Evolutionary conservation across 371 early-diverging fungal species (phyloP).

Genomic region (Mucor irregularis): DNA sequence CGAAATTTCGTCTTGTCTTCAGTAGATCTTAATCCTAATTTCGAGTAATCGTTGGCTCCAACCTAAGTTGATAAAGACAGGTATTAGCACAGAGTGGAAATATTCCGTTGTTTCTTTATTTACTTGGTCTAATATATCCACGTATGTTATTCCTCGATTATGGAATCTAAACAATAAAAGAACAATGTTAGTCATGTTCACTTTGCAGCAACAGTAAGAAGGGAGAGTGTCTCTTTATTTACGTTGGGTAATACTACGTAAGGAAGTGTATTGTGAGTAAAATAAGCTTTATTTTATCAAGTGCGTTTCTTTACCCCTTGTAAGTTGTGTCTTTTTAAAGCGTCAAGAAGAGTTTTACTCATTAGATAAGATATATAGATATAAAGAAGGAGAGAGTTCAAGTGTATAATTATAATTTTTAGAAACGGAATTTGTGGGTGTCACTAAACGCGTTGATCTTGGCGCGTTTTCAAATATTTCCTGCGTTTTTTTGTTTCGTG

Average conservation of each 20-base stretch:
- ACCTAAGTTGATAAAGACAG: conserved; percentile 11
- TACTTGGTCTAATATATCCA: conserved; percentile 19
- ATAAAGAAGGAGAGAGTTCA: too few species aligned
- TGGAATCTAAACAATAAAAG: conserved; percentile 12
- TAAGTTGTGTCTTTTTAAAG: conserved; percentile 20
- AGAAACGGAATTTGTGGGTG: too few species aligned
- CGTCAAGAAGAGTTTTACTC: too few species aligned
- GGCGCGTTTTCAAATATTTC: too few species aligned
- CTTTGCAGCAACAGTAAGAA: background rate
- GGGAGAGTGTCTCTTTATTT: background rate
- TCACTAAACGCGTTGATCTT: too few species aligned
- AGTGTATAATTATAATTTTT: too few species aligned
- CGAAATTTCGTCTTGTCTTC: conserved; percentile 19
- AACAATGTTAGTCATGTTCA: background rate
- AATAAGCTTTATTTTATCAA: background rate
- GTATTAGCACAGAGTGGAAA: background rate
- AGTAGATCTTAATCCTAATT: conserved; percentile 13
- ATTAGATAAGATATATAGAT: too few species aligned
- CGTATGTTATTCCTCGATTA: conserved; percentile 13
- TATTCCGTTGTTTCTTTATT: background rate
- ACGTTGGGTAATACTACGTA: conserved; percentile 28
- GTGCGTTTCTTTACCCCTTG: conserved; percentile 12
- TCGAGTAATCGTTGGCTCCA: conserved; percentile 21
- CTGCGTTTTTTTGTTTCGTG: too few species aligned
- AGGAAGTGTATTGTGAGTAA: background rate